Evolutionary conservation across 2,329 filamentous ascomycete genomes (phyloP).

Genomic region (Arthrobotrys musiformis): DNA sequence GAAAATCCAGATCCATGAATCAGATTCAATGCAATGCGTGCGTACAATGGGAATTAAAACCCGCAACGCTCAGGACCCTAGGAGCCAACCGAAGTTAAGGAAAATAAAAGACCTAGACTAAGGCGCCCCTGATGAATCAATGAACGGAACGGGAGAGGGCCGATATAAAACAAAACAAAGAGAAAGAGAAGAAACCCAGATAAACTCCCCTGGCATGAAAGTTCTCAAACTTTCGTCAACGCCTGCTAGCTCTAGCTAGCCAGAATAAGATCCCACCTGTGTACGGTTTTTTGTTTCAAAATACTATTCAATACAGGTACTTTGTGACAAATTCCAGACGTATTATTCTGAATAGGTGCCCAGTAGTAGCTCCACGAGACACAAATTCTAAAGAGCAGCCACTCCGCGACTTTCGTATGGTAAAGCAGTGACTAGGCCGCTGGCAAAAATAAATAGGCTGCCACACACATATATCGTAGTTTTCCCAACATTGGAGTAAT

Average conservation of each 20-base stretch:
- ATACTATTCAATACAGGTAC: no score
- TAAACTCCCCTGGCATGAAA: no score
- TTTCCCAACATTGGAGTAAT: slow-evolving; percentile 51
- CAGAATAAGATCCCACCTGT: no score
- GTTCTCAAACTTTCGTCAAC: no score
- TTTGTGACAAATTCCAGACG: no score
- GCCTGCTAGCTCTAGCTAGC: no score
- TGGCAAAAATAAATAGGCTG: slow-evolving; percentile 77
- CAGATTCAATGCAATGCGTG: no score
- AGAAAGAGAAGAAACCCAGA: no score
- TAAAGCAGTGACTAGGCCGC: slow-evolving; percentile 73
- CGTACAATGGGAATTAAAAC: background rate
- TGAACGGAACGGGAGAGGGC: background rate
- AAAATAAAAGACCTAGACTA: background rate
- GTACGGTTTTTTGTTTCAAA: no score
- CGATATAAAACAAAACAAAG: background rate
- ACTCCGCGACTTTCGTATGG: slow-evolving; percentile 81
- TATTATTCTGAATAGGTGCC: no score
- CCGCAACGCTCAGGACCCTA: background rate
- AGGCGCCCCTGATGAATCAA: background rate
- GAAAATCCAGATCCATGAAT: no score
- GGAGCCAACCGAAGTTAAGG: background rate
- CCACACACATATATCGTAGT: slow-evolving; percentile 76
- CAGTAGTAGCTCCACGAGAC: no score
- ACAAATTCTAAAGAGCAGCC: slow-evolving; percentile 65